These are phyloP conservation scores for Malus sieversii DNA, from an alignment of 306 rosid species.

Conservation along the genomic window DNA sequence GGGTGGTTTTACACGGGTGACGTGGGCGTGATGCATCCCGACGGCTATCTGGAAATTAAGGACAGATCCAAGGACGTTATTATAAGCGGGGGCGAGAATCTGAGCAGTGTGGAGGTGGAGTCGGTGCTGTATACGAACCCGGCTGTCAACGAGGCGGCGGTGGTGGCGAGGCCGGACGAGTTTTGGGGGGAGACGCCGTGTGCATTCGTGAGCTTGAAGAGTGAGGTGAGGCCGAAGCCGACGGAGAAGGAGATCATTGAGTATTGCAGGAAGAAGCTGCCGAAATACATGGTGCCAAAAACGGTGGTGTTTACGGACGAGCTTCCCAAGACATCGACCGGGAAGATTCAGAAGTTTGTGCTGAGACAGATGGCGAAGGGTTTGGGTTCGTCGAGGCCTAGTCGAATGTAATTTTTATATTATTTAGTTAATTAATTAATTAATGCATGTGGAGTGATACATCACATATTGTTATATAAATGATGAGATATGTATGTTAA, in stretches of 20 bases:
- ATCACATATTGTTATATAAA: too few species aligned
- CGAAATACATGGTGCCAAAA: constrained; percentile 69
- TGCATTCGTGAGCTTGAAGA: constrained; percentile 44
- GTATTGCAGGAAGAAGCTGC: constrained; percentile 46
- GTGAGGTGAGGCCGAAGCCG: constrained; percentile 14
- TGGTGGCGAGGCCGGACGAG: constrained; percentile 54
- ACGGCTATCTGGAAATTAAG: constrained; percentile 57
- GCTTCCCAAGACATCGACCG: constrained; percentile 53
- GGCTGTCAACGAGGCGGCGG: constrained; percentile 49
- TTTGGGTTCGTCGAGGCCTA: background rate
- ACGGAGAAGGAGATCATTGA: constrained; percentile 46
- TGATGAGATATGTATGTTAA: too few species aligned
- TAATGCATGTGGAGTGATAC: too few species aligned
- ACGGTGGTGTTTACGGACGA: constrained; percentile 61
- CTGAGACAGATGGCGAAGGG: constrained; percentile 38
- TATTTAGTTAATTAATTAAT: too few species aligned
- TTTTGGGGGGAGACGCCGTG: constrained; percentile 76
- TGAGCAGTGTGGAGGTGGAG: constrained; percentile 74
- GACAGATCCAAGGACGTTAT: constrained; percentile 59
- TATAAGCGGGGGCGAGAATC: constrained; percentile 60
- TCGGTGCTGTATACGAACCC: constrained; percentile 36
- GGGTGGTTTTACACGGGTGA: constrained; percentile 62
- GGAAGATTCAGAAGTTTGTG: constrained; percentile 52
- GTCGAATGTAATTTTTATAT: background rate
- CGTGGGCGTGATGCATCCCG: constrained; percentile 46